These are phyloP conservation scores for Fusarium succisae DNA, from an alignment of 2,329 filamentous ascomycete species.

Conservation along the genomic window DNA sequence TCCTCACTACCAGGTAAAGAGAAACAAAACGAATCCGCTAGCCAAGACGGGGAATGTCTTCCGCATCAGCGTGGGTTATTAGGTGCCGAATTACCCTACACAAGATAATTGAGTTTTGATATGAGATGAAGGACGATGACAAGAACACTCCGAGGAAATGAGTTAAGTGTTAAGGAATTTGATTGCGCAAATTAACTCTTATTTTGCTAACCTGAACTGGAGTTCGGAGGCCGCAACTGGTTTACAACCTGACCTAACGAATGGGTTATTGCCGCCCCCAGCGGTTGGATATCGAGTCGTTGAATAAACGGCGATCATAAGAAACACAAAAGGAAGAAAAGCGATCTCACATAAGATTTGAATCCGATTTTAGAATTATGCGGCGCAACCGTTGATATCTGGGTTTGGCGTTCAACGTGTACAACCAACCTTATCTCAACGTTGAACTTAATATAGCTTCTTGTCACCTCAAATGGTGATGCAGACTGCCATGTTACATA, in stretches of 20 bases:
- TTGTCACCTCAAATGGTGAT: background rate
- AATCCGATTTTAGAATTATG: background rate
- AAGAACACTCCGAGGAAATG: background rate
- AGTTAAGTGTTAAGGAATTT: background rate
- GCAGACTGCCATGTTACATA: background rate
- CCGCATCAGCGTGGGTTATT: background rate
- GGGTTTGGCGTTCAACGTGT: background rate
- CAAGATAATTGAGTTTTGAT: background rate
- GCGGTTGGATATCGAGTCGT: background rate
- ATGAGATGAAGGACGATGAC: background rate
- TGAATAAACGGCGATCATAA: background rate
- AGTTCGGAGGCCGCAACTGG: background rate
- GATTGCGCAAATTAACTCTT: no score
- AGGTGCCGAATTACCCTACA: conserved; percentile 13
- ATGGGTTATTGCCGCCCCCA: background rate
- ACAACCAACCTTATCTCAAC: background rate
- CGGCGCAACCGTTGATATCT: background rate
- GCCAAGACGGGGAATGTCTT: conserved; percentile 5
- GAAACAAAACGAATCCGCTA: conserved; percentile 15
- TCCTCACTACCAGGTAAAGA: background rate
- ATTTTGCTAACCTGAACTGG: background rate
- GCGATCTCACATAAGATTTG: background rate
- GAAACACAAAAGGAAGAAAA: background rate
- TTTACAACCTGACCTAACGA: background rate
- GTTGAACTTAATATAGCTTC: background rate